A percentile compares a stretch with the other conserved stretches of the same genome.
Evolutionary conservation across 2,329 filamentous ascomycete species (phyloP).

Genomic region (Chalaropsis ovoidea): DNA sequence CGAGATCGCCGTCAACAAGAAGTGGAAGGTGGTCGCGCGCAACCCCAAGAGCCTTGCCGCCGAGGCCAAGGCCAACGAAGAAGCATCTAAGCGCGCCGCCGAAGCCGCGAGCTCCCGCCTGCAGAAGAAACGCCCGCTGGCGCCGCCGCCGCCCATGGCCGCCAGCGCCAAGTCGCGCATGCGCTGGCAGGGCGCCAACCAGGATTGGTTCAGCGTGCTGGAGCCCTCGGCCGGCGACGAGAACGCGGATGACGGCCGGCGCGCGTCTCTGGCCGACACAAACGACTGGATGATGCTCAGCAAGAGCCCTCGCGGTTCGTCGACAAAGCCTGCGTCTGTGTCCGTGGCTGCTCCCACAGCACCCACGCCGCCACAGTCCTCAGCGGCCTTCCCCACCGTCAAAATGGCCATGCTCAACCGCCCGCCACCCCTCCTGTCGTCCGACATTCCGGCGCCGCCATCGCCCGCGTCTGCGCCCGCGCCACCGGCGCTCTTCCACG

Average conservation of each 20-base stretch:
- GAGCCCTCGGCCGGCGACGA: not conserved
- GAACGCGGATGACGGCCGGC: not conserved
- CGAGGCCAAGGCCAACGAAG: conserved; percentile 21
- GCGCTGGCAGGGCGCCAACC: conserved; percentile 5
- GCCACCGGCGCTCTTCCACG: not conserved
- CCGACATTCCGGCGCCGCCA: not conserved
- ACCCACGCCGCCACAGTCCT: not conserved
- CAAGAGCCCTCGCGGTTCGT: not conserved
- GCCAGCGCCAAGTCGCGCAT: not conserved
- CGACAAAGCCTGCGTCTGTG: not conserved
- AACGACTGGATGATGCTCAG: not conserved
- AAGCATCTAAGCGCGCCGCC: conserved; percentile 19
- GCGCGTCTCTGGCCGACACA: not conserved
- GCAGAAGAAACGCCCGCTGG: conserved; percentile 12
- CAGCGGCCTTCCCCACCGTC: not conserved
- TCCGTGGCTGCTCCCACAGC: not conserved
- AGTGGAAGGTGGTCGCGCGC: conserved; percentile 23
- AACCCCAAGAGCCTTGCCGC: conserved; percentile 24
- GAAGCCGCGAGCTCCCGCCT: conserved; percentile 17
- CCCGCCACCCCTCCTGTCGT: conserved; percentile 10
- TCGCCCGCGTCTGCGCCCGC: not conserved
- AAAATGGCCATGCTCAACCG: conserved; percentile 8
- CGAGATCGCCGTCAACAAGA: conserved; percentile 24
- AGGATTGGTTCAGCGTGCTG: not conserved
- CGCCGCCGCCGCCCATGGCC: not conserved